Evolutionary conservation across 108 stramenopile species (phyloP).

Genomic region (Discostella pseudostelligera): DNA sequence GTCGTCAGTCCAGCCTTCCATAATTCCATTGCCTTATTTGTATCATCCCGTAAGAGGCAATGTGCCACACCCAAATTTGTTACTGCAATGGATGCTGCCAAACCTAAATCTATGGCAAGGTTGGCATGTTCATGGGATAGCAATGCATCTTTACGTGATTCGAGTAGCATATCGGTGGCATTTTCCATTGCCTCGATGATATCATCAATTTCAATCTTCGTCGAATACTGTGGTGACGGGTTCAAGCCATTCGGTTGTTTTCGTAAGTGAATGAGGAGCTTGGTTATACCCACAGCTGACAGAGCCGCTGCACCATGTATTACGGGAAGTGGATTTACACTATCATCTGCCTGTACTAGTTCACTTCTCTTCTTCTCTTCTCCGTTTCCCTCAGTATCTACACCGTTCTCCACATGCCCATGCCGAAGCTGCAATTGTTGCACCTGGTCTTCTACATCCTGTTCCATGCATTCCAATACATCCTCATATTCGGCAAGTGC

Average conservation of each 20-base stretch:
- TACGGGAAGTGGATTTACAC: slow-evolving; percentile 15
- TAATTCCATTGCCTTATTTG: slow-evolving; percentile 9
- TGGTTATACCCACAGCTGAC: slow-evolving; percentile 36
- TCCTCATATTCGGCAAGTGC: slow-evolving; percentile 43
- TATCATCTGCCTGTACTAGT: too few species aligned
- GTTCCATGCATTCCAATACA: slow-evolving; percentile 37
- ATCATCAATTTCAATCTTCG: slow-evolving; percentile 5
- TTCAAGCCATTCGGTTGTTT: neutral
- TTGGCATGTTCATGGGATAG: slow-evolving; percentile 13
- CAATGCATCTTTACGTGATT: slow-evolving; percentile 43
- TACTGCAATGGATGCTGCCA: slow-evolving; percentile 39
- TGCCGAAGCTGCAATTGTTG: slow-evolving; percentile 4
- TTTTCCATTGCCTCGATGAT: slow-evolving; percentile 36
- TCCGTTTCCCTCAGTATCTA: neutral
- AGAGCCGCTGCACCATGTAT: slow-evolving; percentile 42
- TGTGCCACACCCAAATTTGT: slow-evolving; percentile 35
- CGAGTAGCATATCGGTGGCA: slow-evolving; percentile 40
- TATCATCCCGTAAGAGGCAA: slow-evolving; percentile 1
- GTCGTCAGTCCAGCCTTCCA: slow-evolving; percentile 29
- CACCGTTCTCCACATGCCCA: neutral
- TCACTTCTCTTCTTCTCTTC: too few species aligned
- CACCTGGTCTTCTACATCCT: slow-evolving; percentile 28
- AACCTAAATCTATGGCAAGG: slow-evolving; percentile 38
- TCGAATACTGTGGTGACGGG: too few species aligned
- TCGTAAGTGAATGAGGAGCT: slow-evolving; percentile 18